Conservation (phyloP, 345 rosid species). For the Turritis glabra region DNA sequence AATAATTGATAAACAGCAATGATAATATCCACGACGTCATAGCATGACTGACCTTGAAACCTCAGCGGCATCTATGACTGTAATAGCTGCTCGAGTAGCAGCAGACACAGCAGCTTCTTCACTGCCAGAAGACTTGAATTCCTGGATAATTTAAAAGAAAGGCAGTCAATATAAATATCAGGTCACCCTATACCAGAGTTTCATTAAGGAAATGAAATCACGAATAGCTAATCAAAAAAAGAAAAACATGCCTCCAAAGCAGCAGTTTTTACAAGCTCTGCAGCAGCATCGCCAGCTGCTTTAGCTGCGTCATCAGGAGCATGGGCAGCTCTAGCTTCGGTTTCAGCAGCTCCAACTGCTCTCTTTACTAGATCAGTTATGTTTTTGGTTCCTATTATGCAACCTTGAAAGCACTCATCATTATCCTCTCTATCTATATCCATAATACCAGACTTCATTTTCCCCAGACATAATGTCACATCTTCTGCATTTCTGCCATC, state of each 20-base stretch:
- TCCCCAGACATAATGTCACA: conserved; percentile 46
- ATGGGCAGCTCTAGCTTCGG: conserved; percentile 88
- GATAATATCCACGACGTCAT: neutral
- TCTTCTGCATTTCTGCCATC: conserved; percentile 62
- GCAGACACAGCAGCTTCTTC: conserved; percentile 94
- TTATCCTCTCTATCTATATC: conserved; percentile 62
- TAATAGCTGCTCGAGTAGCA: conserved; percentile 85
- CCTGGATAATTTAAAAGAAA: conserved; percentile 45
- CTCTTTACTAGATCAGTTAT: conserved; percentile 72
- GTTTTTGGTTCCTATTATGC: conserved; percentile 77
- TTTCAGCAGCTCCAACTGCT: conserved; percentile 93
- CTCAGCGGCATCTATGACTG: conserved; percentile 95
- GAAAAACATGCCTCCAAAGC: conserved; percentile 67
- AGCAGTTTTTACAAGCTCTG: conserved; percentile 93
- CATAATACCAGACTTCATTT: conserved; percentile 45
- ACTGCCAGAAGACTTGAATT: conserved; percentile 56
- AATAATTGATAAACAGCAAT: conserved; percentile 5
- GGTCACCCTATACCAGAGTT: neutral
- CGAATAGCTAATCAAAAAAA: neutral
- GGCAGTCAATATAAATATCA: conserved; percentile 5
- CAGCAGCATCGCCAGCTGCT: conserved; percentile 95
- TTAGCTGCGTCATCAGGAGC: conserved; percentile 84
- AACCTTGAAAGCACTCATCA: conserved; percentile 78
- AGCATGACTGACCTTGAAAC: conserved; percentile 66
- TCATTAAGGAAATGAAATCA: conserved; percentile 19